Evolutionary conservation across 208 protist species (phyloP).

Genomic region (Tritrichomonas musculus): DNA sequence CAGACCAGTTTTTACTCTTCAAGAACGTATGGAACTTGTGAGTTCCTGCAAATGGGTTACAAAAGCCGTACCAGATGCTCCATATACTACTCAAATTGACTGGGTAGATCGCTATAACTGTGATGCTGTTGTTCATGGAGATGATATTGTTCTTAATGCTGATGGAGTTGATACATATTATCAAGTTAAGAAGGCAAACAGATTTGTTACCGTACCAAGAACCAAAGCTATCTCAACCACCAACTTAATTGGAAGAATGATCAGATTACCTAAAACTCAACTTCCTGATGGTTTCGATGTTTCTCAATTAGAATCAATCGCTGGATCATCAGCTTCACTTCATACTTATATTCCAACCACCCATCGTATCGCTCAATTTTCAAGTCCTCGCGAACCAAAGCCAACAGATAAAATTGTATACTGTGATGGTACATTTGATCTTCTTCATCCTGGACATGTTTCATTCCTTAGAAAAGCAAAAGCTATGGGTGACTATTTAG

Average conservation of each 20-base stretch:
- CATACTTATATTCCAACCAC: constrained; percentile 69
- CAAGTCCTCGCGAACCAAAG: constrained; percentile 54
- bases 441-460: constrained; percentile 67
- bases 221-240: constrained; percentile 92
- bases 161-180: constrained; percentile 43
- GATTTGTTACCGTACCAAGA: constrained; percentile 74
- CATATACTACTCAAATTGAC: constrained; percentile 68
- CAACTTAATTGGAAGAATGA: constrained; percentile 90
- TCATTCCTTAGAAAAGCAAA: constrained; percentile 70
- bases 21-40: constrained; percentile 77
- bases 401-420: constrained; percentile 80
- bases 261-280: constrained; percentile 77
- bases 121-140: constrained; percentile 84
- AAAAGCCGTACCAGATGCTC: constrained; percentile 81
- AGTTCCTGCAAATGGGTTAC: constrained; percentile 93
- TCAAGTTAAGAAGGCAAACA: constrained; percentile 34
- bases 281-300: constrained; percentile 28
- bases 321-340: not conserved
- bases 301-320: not conserved
- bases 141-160: constrained; percentile 81
- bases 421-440: constrained; percentile 88
- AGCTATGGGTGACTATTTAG: constrained; percentile 76
- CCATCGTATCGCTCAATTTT: constrained; percentile 86
- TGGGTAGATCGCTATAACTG: constrained; percentile 71
- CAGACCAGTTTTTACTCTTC: constrained; percentile 85